These are phyloP conservation scores for Lactarius psammicola DNA, from an alignment of 768 basidiomycete species.

Conservation along the genomic window DNA sequence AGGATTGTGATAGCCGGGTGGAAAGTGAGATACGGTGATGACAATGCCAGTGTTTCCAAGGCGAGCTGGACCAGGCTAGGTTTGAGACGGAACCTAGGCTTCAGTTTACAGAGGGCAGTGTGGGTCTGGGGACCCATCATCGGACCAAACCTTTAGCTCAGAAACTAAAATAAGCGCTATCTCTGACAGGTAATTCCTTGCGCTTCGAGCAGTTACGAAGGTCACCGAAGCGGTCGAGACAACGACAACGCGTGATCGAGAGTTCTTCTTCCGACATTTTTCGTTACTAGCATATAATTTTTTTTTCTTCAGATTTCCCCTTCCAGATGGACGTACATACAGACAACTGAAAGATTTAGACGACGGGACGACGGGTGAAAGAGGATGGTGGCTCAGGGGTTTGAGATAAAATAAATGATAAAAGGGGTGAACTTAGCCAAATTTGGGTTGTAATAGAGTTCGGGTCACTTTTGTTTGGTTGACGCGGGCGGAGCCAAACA, in stretches of 20 bases:
- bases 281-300: neutral
- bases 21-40: neutral
- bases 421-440: constrained; percentile 6
- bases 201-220: constrained; percentile 6
- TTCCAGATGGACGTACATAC: neutral
- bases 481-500: constrained; percentile 33
- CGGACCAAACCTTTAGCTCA: neutral
- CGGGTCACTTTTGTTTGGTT: constrained; percentile 40
- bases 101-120: constrained; percentile 1
- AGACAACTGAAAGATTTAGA: neutral
- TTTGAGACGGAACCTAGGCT: neutral
- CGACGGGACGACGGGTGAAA: neutral
- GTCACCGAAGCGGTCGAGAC: constrained; percentile 4
- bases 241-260: constrained; percentile 22
- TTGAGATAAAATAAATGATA: neutral
- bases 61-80: neutral
- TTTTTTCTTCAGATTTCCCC: neutral
- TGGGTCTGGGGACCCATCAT: neutral
- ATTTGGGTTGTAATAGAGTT: constrained; percentile 30
- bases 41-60: neutral
- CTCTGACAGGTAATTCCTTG: constrained; percentile 12
- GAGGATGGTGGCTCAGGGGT: neutral
- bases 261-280: constrained; percentile 21
- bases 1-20: constrained; percentile 22
- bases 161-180: neutral